These are phyloP conservation scores for Echinosophora koreensis DNA, from an alignment of 306 rosid genomes.

Conservation along the genomic window DNA sequence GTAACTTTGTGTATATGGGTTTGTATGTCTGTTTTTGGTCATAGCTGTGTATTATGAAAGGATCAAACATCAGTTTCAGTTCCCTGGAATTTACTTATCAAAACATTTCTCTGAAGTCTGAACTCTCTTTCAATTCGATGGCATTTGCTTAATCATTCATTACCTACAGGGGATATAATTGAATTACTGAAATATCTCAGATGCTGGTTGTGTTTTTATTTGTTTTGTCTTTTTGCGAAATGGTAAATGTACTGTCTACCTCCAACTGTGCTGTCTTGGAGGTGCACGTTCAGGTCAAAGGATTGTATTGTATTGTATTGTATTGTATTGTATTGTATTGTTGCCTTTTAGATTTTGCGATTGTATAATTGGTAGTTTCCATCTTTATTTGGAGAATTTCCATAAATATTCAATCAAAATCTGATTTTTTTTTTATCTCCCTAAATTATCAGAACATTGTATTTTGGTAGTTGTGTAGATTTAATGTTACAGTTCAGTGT, in stretches of 20 bases:
- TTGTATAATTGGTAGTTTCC: neutral
- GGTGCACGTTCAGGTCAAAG: slow-evolving; percentile 14
- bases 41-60: slow-evolving; percentile 17
- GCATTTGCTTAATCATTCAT: neutral
- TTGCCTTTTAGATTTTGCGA: slow-evolving; percentile 26
- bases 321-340: neutral
- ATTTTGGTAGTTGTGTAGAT: slow-evolving; percentile 14
- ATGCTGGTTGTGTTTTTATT: neutral
- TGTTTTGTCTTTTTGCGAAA: neutral
- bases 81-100: slow-evolving; percentile 1
- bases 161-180: neutral
- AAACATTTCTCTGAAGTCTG: neutral
- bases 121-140: slow-evolving; percentile 16
- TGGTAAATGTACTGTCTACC: slow-evolving; percentile 9
- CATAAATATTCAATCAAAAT: neutral
- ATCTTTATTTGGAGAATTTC: slow-evolving; percentile 19
- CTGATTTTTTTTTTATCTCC: slow-evolving; percentile 16
- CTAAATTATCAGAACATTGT: neutral
- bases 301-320: neutral
- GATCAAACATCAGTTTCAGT: slow-evolving; percentile 27
- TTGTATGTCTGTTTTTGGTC: slow-evolving; percentile 11
- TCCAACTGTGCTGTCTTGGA: neutral
- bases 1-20: neutral
- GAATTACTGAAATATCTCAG: neutral
- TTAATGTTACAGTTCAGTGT: slow-evolving; percentile 27